These are phyloP conservation scores for Nannizziopsis arthrosporioides DNA, from an alignment of 2,329 filamentous ascomycete species.

Conservation along the genomic window DNA sequence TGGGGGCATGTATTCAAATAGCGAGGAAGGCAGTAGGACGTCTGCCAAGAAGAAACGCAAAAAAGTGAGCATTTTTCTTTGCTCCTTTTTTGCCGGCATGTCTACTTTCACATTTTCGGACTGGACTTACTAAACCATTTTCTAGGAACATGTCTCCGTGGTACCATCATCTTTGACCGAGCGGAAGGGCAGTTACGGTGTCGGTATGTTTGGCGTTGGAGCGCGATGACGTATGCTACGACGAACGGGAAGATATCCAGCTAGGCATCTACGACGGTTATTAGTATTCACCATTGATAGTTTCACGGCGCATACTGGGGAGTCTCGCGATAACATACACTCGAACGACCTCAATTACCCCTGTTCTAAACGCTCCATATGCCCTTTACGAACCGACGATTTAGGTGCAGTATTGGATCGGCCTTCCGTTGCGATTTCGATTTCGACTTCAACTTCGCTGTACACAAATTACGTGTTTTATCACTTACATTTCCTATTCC, in stretches of 20 bases:
- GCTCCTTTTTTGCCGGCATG: neutral
- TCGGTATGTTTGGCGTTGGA: slow-evolving; percentile 37
- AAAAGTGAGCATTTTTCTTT: slow-evolving; percentile 29
- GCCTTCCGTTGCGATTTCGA: slow-evolving; percentile 5
- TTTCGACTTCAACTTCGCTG: slow-evolving; percentile 11
- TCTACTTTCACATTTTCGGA: slow-evolving; percentile 7
- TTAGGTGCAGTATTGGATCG: slow-evolving; percentile 7
- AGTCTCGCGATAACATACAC: neutral
- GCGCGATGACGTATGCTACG: slow-evolving; percentile 26
- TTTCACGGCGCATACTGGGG: slow-evolving; percentile 1
- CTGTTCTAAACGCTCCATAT: neutral
- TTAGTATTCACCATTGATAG: slow-evolving; percentile 3
- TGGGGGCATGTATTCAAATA: slow-evolving; percentile 33
- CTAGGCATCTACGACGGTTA: neutral
- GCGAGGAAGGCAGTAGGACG: slow-evolving; percentile 28
- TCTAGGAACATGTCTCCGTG: slow-evolving; percentile 33
- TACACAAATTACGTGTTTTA: slow-evolving; percentile 19
- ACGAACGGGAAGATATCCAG: slow-evolving; percentile 10
- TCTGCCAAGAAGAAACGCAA: slow-evolving; percentile 38
- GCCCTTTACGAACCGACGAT: slow-evolving; percentile 8
- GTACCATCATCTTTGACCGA: slow-evolving; percentile 31
- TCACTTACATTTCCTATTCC: slow-evolving; percentile 14
- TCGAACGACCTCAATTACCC: neutral
- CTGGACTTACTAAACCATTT: slow-evolving; percentile 4
- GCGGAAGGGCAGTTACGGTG: slow-evolving; percentile 32